These are phyloP conservation scores for Paramecium tetraurelia DNA, from an alignment of 73 alveolate species.

Conservation along the genomic window DNA sequence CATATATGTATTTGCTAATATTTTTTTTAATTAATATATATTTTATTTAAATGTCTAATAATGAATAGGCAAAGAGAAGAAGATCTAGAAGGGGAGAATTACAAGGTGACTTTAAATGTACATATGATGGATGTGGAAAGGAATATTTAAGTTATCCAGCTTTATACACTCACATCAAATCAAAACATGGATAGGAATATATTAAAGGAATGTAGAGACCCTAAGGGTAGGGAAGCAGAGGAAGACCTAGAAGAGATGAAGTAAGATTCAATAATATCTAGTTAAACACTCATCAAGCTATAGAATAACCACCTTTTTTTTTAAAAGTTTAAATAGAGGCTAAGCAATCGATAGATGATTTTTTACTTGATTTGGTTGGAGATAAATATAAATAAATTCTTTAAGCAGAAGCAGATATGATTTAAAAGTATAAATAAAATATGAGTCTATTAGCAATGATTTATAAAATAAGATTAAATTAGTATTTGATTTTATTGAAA, in stretches of 20 bases:
- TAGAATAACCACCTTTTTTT: background rate
- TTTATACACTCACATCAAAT: conserved; percentile 95
- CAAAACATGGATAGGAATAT: conserved; percentile 32
- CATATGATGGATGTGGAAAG: conserved; percentile 81
- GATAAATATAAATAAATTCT: background rate
- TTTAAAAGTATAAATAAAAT: background rate
- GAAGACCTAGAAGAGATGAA: conserved; percentile 48
- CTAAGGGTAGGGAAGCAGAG: background rate
- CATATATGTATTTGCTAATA: no score
- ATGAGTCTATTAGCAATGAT: background rate
- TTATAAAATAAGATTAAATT: background rate
- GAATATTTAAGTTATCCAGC: conserved; percentile 97
- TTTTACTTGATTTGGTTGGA: background rate
- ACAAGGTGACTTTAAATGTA: conserved; percentile 43
- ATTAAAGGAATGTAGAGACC: conserved; percentile 15
- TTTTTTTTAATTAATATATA: no score
- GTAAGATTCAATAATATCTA: background rate
- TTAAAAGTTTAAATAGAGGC: background rate
- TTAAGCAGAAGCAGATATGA: background rate
- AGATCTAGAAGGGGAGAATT: conserved; percentile 11
- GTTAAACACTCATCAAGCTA: background rate
- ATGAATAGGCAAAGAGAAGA: background rate
- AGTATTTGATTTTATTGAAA: background rate
- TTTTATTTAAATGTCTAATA: background rate
- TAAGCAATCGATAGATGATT: background rate